These are phyloP conservation scores for Musa troglodytarum DNA, from an alignment of 176 grass and related monocot species.

Conservation along the genomic window DNA sequence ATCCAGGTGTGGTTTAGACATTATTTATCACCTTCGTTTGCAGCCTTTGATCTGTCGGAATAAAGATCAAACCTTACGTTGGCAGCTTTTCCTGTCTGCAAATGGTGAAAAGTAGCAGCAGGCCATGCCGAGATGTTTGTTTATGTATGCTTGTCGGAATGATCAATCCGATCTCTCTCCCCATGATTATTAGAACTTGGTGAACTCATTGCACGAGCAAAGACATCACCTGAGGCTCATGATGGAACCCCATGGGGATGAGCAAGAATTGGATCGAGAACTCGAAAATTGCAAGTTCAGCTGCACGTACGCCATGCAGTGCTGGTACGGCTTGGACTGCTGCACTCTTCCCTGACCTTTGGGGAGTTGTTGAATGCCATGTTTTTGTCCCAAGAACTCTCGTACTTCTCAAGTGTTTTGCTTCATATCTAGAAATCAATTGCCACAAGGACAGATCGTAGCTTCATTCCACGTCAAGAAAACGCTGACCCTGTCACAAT, in stretches of 20 bases:
- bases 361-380: no score
- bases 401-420: no score
- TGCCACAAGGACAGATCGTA: no score
- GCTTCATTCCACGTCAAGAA: no score
- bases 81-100: background rate
- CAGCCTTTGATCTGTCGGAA: conserved; percentile 8
- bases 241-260: background rate
- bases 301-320: background rate
- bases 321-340: background rate
- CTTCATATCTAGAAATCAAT: no score
- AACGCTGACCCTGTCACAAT: no score
- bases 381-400: no score
- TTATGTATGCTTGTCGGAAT: background rate
- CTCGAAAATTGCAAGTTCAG: background rate
- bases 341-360: no score
- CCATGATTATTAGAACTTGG: background rate
- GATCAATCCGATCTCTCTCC: background rate
- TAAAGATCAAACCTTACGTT: conserved; percentile 3
- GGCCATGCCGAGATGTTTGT: background rate
- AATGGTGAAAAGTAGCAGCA: background rate
- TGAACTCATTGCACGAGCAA: background rate
- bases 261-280: background rate
- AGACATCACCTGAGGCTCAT: background rate
- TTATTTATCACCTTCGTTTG: background rate
- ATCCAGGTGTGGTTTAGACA: conserved; percentile 6